Evolutionary conservation across 73 alveolate genomes (phyloP).

Genomic region (Tetrahymena thermophila): DNA sequence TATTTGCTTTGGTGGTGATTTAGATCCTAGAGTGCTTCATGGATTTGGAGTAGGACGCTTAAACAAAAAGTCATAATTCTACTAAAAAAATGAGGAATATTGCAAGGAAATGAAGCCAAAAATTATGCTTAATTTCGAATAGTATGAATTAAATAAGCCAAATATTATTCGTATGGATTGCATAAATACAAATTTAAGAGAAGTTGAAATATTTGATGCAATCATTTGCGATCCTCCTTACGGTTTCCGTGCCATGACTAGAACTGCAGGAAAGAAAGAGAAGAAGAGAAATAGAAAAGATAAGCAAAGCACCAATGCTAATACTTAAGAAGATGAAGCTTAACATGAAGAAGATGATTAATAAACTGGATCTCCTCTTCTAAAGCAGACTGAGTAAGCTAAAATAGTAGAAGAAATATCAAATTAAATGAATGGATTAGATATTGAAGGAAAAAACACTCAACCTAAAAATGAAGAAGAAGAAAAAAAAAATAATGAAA

Average conservation of each 20-base stretch:
- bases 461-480: not conserved
- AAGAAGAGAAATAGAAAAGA: constrained; percentile 23
- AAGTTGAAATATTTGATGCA: constrained; percentile 80
- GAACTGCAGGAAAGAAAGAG: constrained; percentile 67
- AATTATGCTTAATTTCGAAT: constrained; percentile 20
- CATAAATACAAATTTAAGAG: not conserved
- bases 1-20: constrained; percentile 90
- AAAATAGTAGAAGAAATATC: constrained; percentile 25
- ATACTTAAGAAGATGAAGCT: constrained; percentile 33
- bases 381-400: constrained; percentile 36
- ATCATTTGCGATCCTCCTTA: constrained; percentile 98
- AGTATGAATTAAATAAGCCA: constrained; percentile 29
- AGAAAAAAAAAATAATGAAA: constrained; percentile 27
- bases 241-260: constrained; percentile 93
- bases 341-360: constrained; percentile 23
- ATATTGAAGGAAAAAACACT: constrained; percentile 14
- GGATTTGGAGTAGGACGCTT: constrained; percentile 93
- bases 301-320: constrained; percentile 43
- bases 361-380: constrained; percentile 1
- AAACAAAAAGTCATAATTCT: constrained; percentile 61
- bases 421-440: constrained; percentile 4
- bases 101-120: constrained; percentile 48
- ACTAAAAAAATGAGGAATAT: constrained; percentile 58
- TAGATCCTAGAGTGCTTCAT: constrained; percentile 89
- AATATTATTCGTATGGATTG: constrained; percentile 9